phyloP scores from a whole-genome alignment of 441 rosid genomes.

The Pelargonium myrrhifolium region DNA sequence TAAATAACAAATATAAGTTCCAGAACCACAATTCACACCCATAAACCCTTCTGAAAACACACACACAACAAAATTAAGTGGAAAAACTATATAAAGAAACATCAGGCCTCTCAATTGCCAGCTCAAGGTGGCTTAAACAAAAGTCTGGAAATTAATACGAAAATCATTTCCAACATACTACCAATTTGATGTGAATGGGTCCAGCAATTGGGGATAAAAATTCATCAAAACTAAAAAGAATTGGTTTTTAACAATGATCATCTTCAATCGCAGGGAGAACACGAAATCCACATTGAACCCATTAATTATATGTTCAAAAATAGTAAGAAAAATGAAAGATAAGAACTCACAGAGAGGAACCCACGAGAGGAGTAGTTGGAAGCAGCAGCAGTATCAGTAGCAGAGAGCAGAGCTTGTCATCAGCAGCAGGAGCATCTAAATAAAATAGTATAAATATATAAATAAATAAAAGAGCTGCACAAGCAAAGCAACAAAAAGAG shows the following conservation, averaged over 20 bases:
- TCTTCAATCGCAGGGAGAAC: background rate
- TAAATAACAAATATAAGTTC: background rate
- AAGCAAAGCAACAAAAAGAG: constrained; percentile 18
- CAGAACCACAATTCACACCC: constrained; percentile 2
- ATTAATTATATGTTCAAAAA: background rate
- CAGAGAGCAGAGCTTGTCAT: background rate
- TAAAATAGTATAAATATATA: background rate
- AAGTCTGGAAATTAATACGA: background rate
- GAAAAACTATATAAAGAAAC: background rate
- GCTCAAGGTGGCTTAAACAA: background rate
- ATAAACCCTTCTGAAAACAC: background rate
- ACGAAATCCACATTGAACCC: background rate
- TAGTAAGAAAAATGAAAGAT: background rate
- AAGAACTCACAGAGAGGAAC: background rate
- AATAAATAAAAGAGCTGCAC: constrained; percentile 5
- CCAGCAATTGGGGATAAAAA: background rate
- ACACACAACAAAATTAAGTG: background rate
- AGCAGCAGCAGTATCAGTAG: background rate
- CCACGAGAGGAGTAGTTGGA: background rate
- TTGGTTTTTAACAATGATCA: background rate
- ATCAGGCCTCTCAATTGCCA: background rate
- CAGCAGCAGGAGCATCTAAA: constrained; percentile 14
- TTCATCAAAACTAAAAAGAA: background rate
- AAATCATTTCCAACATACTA: background rate
- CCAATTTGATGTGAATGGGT: background rate